phyloP scores from a whole-genome alignment of 371 early-diverging fungal genomes.

The Mucor piriformis region DNA sequence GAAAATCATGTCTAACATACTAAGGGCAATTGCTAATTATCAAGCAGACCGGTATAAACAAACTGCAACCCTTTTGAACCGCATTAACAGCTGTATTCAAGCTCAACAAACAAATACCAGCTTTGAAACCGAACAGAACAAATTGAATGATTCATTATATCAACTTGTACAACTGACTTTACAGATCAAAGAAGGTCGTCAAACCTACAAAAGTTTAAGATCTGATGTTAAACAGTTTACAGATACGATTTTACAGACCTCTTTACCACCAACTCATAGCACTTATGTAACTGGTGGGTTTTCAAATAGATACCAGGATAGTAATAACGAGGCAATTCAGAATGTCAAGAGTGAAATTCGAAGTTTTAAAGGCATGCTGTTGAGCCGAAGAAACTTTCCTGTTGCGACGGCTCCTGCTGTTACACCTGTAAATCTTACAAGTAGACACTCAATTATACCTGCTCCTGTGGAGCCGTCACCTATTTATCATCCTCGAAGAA shows the following conservation, averaged over 20 bases:
- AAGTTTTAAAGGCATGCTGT: conserved; percentile 29
- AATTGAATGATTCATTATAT: background rate
- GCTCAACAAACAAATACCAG: background rate
- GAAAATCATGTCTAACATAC: conserved; percentile 17
- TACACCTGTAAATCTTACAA: background rate
- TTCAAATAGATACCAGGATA: conserved; percentile 8
- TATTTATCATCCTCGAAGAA: conserved; percentile 21
- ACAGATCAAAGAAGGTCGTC: background rate
- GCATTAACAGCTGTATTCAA: background rate
- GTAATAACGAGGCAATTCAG: conserved; percentile 14
- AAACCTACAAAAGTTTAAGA: background rate
- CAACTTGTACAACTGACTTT: background rate
- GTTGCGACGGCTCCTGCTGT: background rate
- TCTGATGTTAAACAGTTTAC: background rate
- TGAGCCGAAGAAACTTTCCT: conserved; percentile 38
- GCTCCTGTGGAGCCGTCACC: background rate
- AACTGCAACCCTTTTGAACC: background rate
- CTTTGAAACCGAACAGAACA: background rate
- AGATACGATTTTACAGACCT: background rate
- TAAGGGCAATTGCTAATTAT: conserved; percentile 14
- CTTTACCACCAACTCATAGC: background rate
- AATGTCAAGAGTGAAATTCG: conserved; percentile 35
- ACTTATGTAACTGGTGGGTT: conserved; percentile 5
- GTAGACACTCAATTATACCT: background rate
- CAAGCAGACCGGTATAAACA: conserved; percentile 20